These are phyloP conservation scores for Viridothelium virens DNA, from an alignment of 495 filamentous ascomycete genomes.

Conservation along the genomic window DNA sequence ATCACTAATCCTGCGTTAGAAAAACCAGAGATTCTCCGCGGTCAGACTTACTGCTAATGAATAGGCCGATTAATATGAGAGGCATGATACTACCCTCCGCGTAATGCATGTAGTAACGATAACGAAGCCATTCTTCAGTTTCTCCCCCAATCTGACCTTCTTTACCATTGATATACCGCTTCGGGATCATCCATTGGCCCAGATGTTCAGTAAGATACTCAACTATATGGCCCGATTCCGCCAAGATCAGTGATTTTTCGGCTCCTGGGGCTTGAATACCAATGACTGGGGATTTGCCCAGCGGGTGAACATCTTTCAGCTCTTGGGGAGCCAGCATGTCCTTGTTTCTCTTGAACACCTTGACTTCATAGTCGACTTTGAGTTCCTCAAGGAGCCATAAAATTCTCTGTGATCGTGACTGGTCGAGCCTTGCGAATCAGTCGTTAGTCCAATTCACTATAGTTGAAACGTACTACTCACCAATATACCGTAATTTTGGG, in stretches of 20 bases:
- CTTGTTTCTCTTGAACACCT: slow-evolving; percentile 59
- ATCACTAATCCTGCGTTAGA: slow-evolving; percentile 40
- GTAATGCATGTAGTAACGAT: slow-evolving; percentile 76
- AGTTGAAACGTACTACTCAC: slow-evolving; percentile 37
- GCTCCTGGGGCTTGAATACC: slow-evolving; percentile 43
- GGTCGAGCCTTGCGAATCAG: slow-evolving; percentile 51
- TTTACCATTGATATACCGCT: slow-evolving; percentile 50
- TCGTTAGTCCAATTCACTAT: not conserved
- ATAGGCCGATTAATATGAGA: slow-evolving; percentile 50
- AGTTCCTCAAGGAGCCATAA: slow-evolving; percentile 87
- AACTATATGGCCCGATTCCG: slow-evolving; percentile 70
- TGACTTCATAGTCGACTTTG: slow-evolving; percentile 65
- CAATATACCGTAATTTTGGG: slow-evolving; percentile 72
- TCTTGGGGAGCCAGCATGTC: slow-evolving; percentile 59
- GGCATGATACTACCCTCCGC: slow-evolving; percentile 74
- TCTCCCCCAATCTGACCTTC: slow-evolving; percentile 56
- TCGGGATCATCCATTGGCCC: slow-evolving; percentile 52
- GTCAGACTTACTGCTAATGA: slow-evolving; percentile 47
- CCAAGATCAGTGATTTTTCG: slow-evolving; percentile 55
- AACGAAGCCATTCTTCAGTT: slow-evolving; percentile 67
- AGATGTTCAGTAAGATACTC: slow-evolving; percentile 80
- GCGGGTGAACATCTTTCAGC: slow-evolving; percentile 68
- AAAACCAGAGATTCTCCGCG: not conserved
- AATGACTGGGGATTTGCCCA: slow-evolving; percentile 78
- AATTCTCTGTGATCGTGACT: slow-evolving; percentile 76